Conservation (phyloP, 805 yeast species). For the Suhomyces vadensis region DNA sequence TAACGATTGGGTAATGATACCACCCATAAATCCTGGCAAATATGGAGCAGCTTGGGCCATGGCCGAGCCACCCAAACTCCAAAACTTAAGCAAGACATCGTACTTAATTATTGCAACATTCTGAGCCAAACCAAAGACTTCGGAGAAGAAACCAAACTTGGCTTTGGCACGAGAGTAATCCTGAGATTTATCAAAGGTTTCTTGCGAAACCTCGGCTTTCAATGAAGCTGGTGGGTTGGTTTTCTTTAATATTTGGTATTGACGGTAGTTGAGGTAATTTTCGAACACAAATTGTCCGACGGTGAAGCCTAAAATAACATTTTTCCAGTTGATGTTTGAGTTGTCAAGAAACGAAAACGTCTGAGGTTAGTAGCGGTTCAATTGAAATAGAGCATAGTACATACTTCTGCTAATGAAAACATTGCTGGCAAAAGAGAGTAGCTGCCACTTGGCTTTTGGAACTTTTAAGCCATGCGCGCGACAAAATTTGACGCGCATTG, state of each 20-base stretch:
- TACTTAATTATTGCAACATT: slow-evolving; percentile 58
- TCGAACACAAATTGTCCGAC: slow-evolving; percentile 76
- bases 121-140: slow-evolving; percentile 52
- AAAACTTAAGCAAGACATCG: slow-evolving; percentile 48
- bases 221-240: slow-evolving; percentile 66
- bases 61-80: slow-evolving; percentile 55
- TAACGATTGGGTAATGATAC: slow-evolving; percentile 71
- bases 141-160: slow-evolving; percentile 59
- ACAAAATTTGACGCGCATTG: background rate
- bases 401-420: slow-evolving; percentile 29
- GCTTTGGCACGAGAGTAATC: slow-evolving; percentile 79
- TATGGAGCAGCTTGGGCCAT: slow-evolving; percentile 53
- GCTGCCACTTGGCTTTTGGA: background rate
- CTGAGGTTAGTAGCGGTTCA: slow-evolving; percentile 18
- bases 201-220: slow-evolving; percentile 64
- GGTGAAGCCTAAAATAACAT: slow-evolving; percentile 70
- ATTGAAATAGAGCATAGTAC: slow-evolving; percentile 12
- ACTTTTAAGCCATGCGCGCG: too few species aligned
- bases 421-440: slow-evolving; percentile 10
- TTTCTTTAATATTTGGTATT: slow-evolving; percentile 62
- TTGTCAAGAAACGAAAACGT: slow-evolving; percentile 58
- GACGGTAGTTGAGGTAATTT: slow-evolving; percentile 72
- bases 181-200: slow-evolving; percentile 75
- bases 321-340: slow-evolving; percentile 79
- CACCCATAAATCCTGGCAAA: slow-evolving; percentile 43